Evolutionary conservation across 1,139 yeast genomes (phyloP), one percentile per base, ranked within the genome.

Genomic region (Candida freyschussii): DNA sequence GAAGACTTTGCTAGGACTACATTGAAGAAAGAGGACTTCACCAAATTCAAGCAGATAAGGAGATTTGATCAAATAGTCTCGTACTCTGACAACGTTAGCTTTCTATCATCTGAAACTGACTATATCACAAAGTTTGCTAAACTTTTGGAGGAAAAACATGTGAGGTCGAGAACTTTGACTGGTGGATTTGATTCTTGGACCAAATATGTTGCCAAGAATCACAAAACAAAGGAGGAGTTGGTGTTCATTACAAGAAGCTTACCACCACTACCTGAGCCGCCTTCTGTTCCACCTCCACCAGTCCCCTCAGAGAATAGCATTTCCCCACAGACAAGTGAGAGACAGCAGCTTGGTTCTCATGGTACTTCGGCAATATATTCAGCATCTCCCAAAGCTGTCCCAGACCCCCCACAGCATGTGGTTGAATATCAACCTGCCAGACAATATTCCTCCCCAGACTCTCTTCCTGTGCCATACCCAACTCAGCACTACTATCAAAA

Each of bases 1-100:
- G 51, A 56, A 27, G 50, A 51, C 27, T 47, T 52, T 5, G 50
- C 63, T 7, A 50, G 49, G 45, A 39, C 48, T n/a, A 47, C 57
- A 1, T 40, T 57, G 13, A 56, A 69, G 0, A 53, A 51, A 5
- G 59, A 58, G 4, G 69, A 67, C 32, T 63, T 57, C 29, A 37
- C 45, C 3, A 38, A 60, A 29, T 76, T 79, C 43, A 55, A 55
- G 24, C 60, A 64, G 11, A 52, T 84, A 42, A 56, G 61, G 32
- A 57, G 56, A 18, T 81, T 67, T 47, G 78, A 77, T 33, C 54
- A 68, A 22, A 62, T 81, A 8, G 72, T 79, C 4, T 47, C 75
- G 5, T 72, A 79, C 49, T 75, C 72, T 27, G 66, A 65, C 37
- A 50, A 52, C 39, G 48, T 47, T 16, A 61, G 65, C 1, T 56